Percentiles rank a stretch among this genome's conserved stretches.
phyloP scores from a whole-genome alignment of 2,329 filamentous ascomycete species.

The Stagonosporopsis tanaceti region DNA sequence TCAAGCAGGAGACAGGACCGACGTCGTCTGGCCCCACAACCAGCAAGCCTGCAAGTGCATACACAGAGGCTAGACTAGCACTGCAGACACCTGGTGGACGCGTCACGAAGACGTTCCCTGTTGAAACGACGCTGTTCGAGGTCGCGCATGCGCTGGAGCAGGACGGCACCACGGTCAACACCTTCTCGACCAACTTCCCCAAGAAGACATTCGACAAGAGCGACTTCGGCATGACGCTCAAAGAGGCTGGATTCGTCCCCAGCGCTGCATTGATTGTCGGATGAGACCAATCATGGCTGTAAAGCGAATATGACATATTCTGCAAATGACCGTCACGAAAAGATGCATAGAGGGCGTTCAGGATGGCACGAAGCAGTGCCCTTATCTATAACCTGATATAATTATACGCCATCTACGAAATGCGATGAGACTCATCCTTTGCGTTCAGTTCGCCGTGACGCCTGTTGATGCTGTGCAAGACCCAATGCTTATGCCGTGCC shows the following conservation, averaged over 20 bases:
- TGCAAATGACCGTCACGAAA: constrained; percentile 11
- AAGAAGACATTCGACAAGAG: constrained; percentile 74
- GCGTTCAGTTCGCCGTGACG: not conserved
- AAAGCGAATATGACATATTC: not conserved
- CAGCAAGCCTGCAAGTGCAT: constrained; percentile 72
- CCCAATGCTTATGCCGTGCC: not conserved
- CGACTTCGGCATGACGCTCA: constrained; percentile 89
- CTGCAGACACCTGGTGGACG: constrained; percentile 80
- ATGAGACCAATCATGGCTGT: constrained; percentile 16
- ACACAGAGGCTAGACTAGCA: constrained; percentile 81
- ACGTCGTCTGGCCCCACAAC: constrained; percentile 57
- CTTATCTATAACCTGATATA: not conserved
- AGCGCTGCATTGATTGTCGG: constrained; percentile 86
- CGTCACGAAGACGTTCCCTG: constrained; percentile 85
- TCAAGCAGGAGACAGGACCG: constrained; percentile 56
- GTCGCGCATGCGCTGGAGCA: constrained; percentile 81
- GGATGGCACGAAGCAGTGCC: not conserved
- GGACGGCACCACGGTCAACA: constrained; percentile 72
- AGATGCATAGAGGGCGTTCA: constrained; percentile 27
- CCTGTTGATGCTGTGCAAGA: not conserved
- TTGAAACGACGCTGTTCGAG: constrained; percentile 92
- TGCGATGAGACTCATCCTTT: not conserved
- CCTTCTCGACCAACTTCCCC: constrained; percentile 87
- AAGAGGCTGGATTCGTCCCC: constrained; percentile 89
- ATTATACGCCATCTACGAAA: not conserved